Percentiles rank a stretch among this genome's conserved stretches.
These are phyloP conservation scores for Passalora sequoiae DNA, from an alignment of 2,329 filamentous ascomycete species.

Conservation along the genomic window DNA sequence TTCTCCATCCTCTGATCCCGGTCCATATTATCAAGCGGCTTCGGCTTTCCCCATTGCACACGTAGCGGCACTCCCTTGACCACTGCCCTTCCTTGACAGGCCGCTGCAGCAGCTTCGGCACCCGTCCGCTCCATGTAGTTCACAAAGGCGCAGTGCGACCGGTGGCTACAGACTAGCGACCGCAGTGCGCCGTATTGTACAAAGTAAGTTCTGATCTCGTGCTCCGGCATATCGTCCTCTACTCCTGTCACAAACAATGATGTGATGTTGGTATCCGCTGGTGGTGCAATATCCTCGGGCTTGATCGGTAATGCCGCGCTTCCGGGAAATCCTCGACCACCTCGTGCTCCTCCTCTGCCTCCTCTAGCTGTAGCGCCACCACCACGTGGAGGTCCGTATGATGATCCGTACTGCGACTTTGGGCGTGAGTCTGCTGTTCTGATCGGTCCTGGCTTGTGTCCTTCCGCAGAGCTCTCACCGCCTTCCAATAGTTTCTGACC, in stretches of 20 bases:
- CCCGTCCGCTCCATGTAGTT: constrained; percentile 83
- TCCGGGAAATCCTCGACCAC: constrained; percentile 60
- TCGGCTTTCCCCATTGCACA: constrained; percentile 88
- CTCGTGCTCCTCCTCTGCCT: constrained; percentile 39
- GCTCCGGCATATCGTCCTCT: constrained; percentile 91
- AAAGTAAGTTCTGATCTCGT: constrained; percentile 87
- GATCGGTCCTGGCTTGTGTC: constrained; percentile 62
- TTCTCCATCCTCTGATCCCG: constrained; percentile 77
- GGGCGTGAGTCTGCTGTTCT: constrained; percentile 59
- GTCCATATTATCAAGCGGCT: constrained; percentile 86
- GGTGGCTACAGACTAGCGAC: constrained; percentile 90
- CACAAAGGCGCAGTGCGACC: constrained; percentile 93
- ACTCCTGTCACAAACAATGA: constrained; percentile 93
- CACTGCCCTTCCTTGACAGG: constrained; percentile 81
- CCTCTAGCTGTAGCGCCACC: constrained; percentile 27
- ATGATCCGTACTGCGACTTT: constrained; percentile 31
- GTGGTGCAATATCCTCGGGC: constrained; percentile 80
- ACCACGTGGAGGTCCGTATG: constrained; percentile 22
- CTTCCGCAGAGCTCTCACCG: constrained; percentile 30
- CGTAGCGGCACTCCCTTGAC: constrained; percentile 86
- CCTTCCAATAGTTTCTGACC: constrained; percentile 42
- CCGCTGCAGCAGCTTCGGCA: constrained; percentile 78
- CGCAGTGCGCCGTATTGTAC: constrained; percentile 82
- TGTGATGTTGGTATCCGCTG: constrained; percentile 76
- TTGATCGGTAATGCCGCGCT: constrained; percentile 71